Percentiles rank a stretch among this genome's conserved stretches.
Conservation (phyloP, 2,329 filamentous ascomycete genomes). For the Akanthomyces muscarius region DNA sequence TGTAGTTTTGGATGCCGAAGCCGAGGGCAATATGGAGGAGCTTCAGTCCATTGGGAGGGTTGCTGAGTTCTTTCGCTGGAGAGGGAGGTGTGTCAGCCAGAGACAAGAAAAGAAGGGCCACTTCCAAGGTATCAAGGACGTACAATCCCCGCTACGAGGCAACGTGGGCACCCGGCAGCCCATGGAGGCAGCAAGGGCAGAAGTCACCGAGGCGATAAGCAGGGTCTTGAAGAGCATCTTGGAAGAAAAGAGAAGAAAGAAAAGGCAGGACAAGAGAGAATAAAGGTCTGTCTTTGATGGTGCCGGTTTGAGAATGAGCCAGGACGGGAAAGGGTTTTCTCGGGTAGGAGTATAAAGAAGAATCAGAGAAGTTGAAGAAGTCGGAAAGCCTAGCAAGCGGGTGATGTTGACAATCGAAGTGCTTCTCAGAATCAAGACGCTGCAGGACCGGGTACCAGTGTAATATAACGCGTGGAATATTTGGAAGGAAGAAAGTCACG, state of each 20-base stretch:
- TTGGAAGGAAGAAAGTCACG: too few species aligned
- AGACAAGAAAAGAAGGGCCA: too few species aligned
- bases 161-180: conserved; percentile 11
- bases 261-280: background rate
- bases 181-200: conserved; percentile 25
- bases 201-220: conserved; percentile 31
- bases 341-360: conserved; percentile 9
- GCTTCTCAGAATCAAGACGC: conserved; percentile 14
- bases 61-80: conserved; percentile 41
- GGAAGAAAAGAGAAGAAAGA: conserved; percentile 8
- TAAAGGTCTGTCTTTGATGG: conserved; percentile 7
- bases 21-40: too few species aligned
- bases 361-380: too few species aligned
- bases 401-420: background rate
- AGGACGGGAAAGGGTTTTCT: conserved; percentile 13
- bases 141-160: conserved; percentile 3
- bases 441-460: background rate
- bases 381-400: background rate
- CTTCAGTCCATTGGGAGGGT: conserved; percentile 30
- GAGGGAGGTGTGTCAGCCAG: background rate
- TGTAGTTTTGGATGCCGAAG: conserved; percentile 60
- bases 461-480: conserved; percentile 5
- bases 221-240: conserved; percentile 34
- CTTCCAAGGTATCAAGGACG: background rate
- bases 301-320: conserved; percentile 6